phyloP scores from a whole-genome alignment of 306 rosid genomes.

The Herpetospermum pedunculosum region DNA sequence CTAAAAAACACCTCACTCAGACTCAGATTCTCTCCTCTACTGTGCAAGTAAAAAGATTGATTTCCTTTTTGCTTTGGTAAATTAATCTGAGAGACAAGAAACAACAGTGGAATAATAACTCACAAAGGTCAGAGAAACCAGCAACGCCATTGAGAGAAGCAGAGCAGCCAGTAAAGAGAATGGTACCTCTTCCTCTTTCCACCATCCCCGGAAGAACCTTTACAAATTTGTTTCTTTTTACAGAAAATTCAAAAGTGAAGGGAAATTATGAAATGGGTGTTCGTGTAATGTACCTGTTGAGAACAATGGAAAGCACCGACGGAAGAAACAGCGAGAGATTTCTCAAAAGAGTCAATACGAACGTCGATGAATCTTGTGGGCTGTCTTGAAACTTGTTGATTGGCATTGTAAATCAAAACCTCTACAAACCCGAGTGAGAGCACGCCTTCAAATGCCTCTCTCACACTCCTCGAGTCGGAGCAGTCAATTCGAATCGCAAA shows the following conservation, averaged over 20 bases:
- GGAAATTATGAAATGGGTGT: too few species aligned
- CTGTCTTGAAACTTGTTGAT: slow-evolving; percentile 29
- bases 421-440: slow-evolving; percentile 77
- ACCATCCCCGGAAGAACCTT: slow-evolving; percentile 90
- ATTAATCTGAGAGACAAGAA: too few species aligned
- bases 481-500: slow-evolving; percentile 90
- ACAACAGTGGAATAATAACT: too few species aligned
- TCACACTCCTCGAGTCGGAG: slow-evolving; percentile 64
- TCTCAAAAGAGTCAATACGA: slow-evolving; percentile 51
- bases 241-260: not conserved
- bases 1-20: not conserved
- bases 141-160: slow-evolving; percentile 76
- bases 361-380: slow-evolving; percentile 44
- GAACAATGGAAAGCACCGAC: slow-evolving; percentile 90
- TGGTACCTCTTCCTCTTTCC: slow-evolving; percentile 83
- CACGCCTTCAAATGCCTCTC: slow-evolving; percentile 86
- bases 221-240: not conserved
- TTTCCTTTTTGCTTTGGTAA: too few species aligned
- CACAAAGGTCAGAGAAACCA: slow-evolving; percentile 69
- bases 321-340: slow-evolving; percentile 68
- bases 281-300: slow-evolving; percentile 63
- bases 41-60: not conserved
- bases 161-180: slow-evolving; percentile 82
- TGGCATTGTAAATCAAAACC: slow-evolving; percentile 70
- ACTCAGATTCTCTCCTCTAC: not conserved